Percentiles rank a stretch among this genome's conserved stretches.
These are phyloP conservation scores for Reutealis trisperma DNA, from an alignment of 345 rosid genomes.

Conservation along the genomic window DNA sequence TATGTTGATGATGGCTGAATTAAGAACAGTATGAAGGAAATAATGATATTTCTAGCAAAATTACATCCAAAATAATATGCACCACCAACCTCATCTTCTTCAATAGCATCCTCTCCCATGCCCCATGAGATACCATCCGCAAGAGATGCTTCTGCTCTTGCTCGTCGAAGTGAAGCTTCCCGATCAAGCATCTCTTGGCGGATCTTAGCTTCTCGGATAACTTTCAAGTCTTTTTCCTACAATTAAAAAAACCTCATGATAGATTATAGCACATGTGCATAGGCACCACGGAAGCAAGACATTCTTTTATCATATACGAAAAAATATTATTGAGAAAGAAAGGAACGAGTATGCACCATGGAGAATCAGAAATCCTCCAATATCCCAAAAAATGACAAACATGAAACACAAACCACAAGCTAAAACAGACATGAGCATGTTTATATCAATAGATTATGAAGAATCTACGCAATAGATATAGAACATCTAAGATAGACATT, in stretches of 20 bases:
- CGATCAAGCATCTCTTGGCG: conserved; percentile 61
- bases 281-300: background rate
- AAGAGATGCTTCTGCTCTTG: conserved; percentile 71
- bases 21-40: background rate
- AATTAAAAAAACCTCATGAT: conserved; percentile 12
- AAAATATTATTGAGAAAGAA: no score
- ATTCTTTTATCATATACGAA: background rate
- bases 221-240: conserved; percentile 68
- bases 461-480: background rate
- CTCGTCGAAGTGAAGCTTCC: conserved; percentile 86
- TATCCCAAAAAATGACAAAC: no score
- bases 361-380: no score
- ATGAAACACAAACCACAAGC: no score
- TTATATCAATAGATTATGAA: background rate
- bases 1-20: background rate
- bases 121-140: conserved; percentile 99
- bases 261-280: conserved; percentile 13
- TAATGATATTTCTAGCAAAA: background rate
- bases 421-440: no score
- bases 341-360: no score
- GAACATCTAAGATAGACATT: background rate
- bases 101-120: conserved; percentile 97
- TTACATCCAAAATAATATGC: conserved; percentile 1
- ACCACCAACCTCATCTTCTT: conserved; percentile 83
- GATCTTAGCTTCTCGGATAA: conserved; percentile 57